Base-by-base conservation (phyloP, 345 rosid species). In the Toxicodendron radicans region DNA sequence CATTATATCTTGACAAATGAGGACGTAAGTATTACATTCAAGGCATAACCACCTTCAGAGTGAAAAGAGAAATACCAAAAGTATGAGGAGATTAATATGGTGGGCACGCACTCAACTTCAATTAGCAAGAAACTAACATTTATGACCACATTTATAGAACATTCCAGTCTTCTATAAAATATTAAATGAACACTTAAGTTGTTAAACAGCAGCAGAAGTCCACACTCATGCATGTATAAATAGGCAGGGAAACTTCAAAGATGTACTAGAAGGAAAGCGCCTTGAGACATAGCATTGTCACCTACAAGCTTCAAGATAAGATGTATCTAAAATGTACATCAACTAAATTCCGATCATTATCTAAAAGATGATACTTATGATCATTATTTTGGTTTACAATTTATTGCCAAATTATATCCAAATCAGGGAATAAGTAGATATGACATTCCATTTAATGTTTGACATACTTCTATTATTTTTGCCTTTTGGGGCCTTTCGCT, bases 191-290 rank as follows among this genome's bases (percentile, higher is more conserved):
- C 41, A 70, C 27, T 35, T 41, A 38, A 38, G 43, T 5, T 38
- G 8, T 38, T 43, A 23, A 23, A 57, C 35, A 58, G 32, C 16
- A 41, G 53, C n/a, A 8, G 53, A 38, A 23, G 3, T 23, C 32
- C 48, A 32, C 61, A 68, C 32, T 52, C 72, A 68, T 53, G 41
- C n/a, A 53, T 53, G 48, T 68, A 33, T 53, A 21, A 32, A 18
- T 51, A 52, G 61, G 18, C 38, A 24, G 33, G 51, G 17, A 23
- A 67, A 35, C 64, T 70, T 43, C 4, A 38, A 57, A 48, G 16
- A n/a, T 30, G 16, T 38, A 58, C 54, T 27, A 24, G 11, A 57
- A 54, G 62, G 63, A 54, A 70, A 43, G 59, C 8, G 24, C 27
- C 13, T 53, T 14, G 63, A 35, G 53, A 43, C 41, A 70, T 27